Base-by-base conservation (phyloP, 164 flowering plant species). In the Umbellularia californica region DNA sequence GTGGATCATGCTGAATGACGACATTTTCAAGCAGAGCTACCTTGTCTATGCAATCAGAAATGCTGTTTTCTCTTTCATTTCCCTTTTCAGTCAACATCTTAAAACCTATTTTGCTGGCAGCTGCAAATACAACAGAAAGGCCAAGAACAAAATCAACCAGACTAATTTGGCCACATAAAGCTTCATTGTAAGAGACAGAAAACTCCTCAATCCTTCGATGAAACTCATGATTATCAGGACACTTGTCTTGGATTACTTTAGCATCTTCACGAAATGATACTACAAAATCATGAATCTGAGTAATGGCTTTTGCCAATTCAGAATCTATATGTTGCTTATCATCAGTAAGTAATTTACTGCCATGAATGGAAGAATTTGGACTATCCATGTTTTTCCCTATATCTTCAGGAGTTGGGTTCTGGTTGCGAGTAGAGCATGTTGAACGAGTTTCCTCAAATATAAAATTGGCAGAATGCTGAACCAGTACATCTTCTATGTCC, bases 31-130 rank as follows among this genome's bases (percentile, higher is more conserved):
- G 90, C 72, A 90, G 85, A 23, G 90, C 92, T 76, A 90, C 88
- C 79, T 95, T 93, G 83, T 92, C 98, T 72, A 91, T 83, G 78
- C 94, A 92, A 81, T 89, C 96, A 71, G 92, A 84, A 79, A 77
- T 84, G 75, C 51, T 85, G 30, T 72, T 81, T 83, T 90, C 97
- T 70, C 81, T 83, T 76, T 84, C 91, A 73, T 65, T 71, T 55
- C 79, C 83, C 75, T 86, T 88, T 50, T 80, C 84, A 17, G 89
- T 89, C 72, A 87, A 77, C 52, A 89, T 69, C 77, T 74, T 83
- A 70, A 89, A 86, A 77, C 75, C 82, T 47, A 90, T 80, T 66
- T 85, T 87, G 76, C 90, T 80, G 25, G 86, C 92, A 77, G 84
- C 78, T n/a, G 79, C 77, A 71, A 95, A 76, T 60, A 93, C 86